phyloP scores from a whole-genome alignment of 2,329 filamentous ascomycete genomes.

The Madurella fahalii region DNA sequence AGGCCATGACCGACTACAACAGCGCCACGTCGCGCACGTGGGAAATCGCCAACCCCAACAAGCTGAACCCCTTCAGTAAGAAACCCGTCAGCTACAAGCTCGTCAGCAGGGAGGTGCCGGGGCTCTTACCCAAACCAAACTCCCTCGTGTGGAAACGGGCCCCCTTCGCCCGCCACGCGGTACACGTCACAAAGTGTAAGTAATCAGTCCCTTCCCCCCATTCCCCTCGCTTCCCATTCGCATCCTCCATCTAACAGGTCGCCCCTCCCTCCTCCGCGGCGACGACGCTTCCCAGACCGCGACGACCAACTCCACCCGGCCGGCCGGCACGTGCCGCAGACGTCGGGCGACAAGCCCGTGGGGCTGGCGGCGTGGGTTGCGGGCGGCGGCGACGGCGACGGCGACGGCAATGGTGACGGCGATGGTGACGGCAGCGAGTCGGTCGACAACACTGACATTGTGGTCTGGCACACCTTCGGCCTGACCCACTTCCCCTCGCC shows the following conservation, averaged over 20 bases:
- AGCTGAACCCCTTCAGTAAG: conserved; percentile 78
- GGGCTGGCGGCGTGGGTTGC: conserved; percentile 79
- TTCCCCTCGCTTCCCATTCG: not conserved
- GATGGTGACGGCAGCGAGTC: conserved; percentile 60
- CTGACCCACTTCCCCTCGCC: conserved; percentile 84
- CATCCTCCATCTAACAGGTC: not conserved
- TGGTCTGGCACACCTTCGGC: conserved; percentile 93
- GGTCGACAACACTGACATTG: conserved; percentile 79
- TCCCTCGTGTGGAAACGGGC: conserved; percentile 86
- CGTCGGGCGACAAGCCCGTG: conserved; percentile 69
- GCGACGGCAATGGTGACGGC: too few relatives aligned
- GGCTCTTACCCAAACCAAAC: conserved; percentile 73
- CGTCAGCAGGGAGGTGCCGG: conserved; percentile 78
- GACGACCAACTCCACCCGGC: conserved; percentile 83
- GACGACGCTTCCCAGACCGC: conserved; percentile 49
- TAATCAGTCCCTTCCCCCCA: conserved; percentile 15
- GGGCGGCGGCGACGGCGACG: too few relatives aligned
- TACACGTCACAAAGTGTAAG: conserved; percentile 87
- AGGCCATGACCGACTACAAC: conserved; percentile 75
- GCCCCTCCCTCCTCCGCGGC: not conserved
- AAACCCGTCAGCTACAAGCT: conserved; percentile 87
- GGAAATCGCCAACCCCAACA: conserved; percentile 84
- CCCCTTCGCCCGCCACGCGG: conserved; percentile 79
- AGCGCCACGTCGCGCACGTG: conserved; percentile 75
- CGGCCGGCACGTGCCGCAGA: conserved; percentile 83